Conservation (phyloP, 2,329 filamentous ascomycete genomes). For the Parasarocladium wereldwijsianum region DNA sequence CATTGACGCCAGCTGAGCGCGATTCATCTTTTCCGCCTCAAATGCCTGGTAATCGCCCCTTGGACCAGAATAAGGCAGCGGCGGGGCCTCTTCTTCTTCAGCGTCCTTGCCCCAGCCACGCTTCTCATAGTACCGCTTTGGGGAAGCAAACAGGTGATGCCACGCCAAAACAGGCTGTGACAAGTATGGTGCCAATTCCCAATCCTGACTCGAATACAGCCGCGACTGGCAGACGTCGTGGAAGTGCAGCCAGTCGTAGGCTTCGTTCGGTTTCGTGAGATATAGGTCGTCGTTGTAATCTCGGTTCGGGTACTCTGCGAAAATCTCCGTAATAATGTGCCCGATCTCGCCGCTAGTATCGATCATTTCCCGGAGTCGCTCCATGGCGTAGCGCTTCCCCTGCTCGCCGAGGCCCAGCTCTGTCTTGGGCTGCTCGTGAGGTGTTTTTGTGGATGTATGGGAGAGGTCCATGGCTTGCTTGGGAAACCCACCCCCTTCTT, state of each 20-base stretch:
- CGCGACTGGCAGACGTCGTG: conserved; percentile 70
- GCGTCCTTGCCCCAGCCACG: conserved; percentile 28
- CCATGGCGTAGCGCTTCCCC: conserved; percentile 57
- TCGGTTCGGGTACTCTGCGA: conserved; percentile 70
- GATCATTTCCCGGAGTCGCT: conserved; percentile 59
- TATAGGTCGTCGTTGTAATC: conserved; percentile 88
- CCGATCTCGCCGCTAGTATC: conserved; percentile 68
- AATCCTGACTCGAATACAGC: conserved; percentile 75
- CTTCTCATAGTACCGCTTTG: conserved; percentile 34
- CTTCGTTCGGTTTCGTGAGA: conserved; percentile 72
- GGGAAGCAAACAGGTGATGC: conserved; percentile 77
- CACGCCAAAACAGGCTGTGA: conserved; percentile 79
- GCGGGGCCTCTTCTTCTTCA: conserved; percentile 30
- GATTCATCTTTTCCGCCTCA: conserved; percentile 69
- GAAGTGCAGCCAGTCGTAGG: conserved; percentile 93
- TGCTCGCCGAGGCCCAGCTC: conserved; percentile 59
- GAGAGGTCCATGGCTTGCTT: conserved; percentile 32
- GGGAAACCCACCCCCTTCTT: conserved; percentile 65
- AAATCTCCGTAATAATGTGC: conserved; percentile 69
- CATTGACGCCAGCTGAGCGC: conserved; percentile 56
- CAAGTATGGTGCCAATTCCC: conserved; percentile 81
- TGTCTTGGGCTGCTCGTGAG: conserved; percentile 38
- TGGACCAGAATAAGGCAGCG: conserved; percentile 65
- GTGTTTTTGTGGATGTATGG: conserved; percentile 26
- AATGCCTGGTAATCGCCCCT: conserved; percentile 68